phyloP scores from a whole-genome alignment of 139 green algal genomes.

The Micractinium conductrix region DNA sequence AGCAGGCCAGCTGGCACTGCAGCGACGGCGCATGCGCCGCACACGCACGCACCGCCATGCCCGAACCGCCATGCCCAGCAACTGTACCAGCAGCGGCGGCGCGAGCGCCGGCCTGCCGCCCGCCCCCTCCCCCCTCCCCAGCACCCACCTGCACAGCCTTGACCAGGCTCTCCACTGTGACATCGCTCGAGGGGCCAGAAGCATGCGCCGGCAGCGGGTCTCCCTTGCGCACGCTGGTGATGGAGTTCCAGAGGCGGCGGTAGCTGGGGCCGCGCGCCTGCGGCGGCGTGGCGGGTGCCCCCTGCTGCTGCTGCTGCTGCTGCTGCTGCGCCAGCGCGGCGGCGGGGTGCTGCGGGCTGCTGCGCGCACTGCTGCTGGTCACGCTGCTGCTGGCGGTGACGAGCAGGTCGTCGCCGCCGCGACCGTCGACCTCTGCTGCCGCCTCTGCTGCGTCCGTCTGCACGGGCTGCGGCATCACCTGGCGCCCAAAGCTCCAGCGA shows the following conservation, averaged over 20 bases:
- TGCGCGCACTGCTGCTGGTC: not conserved
- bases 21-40: not conserved
- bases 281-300: not conserved
- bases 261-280: slow-evolving; percentile 16
- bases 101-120: not conserved
- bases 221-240: slow-evolving; percentile 33
- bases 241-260: slow-evolving; percentile 39
- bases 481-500: slow-evolving; percentile 24
- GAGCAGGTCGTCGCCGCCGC: not conserved
- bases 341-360: slow-evolving; percentile 1
- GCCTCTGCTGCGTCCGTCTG: not conserved
- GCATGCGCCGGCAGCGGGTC: not conserved
- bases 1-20: too few species aligned
- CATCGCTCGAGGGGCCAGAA: not conserved
- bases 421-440: not conserved
- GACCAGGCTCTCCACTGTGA: slow-evolving; percentile 40
- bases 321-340: not conserved
- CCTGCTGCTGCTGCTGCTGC: not conserved
- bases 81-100: too few species aligned
- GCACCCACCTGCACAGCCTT: slow-evolving; percentile 18
- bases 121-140: too few species aligned
- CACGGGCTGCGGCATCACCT: slow-evolving; percentile 20
- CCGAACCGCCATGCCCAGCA: too few species aligned
- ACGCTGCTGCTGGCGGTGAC: not conserved
- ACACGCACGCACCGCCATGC: not conserved